Base-by-base conservation (phyloP, 768 basidiomycete genomes). In the Panus rudis region DNA sequence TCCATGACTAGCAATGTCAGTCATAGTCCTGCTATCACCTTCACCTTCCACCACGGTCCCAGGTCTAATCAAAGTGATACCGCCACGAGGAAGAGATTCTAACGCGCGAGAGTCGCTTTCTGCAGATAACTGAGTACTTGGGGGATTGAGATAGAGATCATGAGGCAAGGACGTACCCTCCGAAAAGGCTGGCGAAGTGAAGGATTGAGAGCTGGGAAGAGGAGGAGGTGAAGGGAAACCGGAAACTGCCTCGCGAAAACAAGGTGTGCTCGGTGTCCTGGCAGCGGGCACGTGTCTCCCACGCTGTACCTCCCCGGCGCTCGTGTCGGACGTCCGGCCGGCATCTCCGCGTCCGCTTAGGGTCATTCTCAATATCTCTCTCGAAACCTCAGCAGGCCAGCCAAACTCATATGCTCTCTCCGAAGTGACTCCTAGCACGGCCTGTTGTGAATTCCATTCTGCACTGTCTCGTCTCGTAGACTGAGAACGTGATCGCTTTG, bases 361-460 rank as follows among this genome's bases (percentile, higher is more conserved):
- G 24, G 77, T 71, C 21, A 79, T 56, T 27, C 67, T 62, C 28
- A 81, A 52, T 43, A 81, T 73, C 50, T 77, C 73, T 46, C 69
- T 71, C 32, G 78, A 75, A 16, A 80, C 74, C 42, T 73, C 68
- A 4, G 75, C 75, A 43, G 77, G 75, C 80, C 79, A 81, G 43
- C 67, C 68, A 22, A 62, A 67, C 26, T 66, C 66, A 31, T 47
- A 47, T 14, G 38, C 26, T 4, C 23, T 19, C 17, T 44, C 42
- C 2, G 58, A 46, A 37, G 47, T 55, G 26, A 63, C 61, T 3
- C 61, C 59, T 12, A 55, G 64, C 8, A 54, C 61, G 26, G 73
- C 78, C 52, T 73, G 71, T 41, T 66, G 56, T 14, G 76, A 67
- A 37, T 67, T 76, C 63, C 74, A 79, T 39, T 80, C 78, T 21